Evolutionary conservation across 2,329 filamentous ascomycete genomes (phyloP).

Genomic region (Botryosphaeria dothidea): DNA sequence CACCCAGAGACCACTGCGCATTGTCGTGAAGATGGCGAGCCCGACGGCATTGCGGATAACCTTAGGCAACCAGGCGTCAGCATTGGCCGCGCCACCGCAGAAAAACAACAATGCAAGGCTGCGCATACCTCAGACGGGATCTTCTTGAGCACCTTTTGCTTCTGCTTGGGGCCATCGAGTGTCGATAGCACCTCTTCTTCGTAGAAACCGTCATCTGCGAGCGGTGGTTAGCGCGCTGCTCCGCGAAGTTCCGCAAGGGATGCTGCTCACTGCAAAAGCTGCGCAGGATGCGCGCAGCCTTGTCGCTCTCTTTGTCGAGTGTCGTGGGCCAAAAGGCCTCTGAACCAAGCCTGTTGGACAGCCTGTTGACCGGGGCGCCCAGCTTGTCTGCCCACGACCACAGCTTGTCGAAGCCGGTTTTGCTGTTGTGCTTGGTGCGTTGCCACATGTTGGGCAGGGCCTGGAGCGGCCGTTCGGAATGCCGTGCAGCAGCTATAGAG

Average conservation of each 20-base stretch:
- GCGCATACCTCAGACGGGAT: constrained; percentile 66
- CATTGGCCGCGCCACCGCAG: background rate
- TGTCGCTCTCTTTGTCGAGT: constrained; percentile 86
- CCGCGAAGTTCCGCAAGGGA: background rate
- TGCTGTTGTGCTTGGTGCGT: constrained; percentile 55
- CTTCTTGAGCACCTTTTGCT: constrained; percentile 71
- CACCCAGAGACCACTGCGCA: constrained; percentile 90
- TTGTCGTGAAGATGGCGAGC: constrained; percentile 90
- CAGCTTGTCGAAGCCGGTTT: constrained; percentile 73
- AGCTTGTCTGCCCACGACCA: constrained; percentile 69
- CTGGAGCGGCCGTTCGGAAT: constrained; percentile 4
- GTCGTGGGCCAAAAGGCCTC: constrained; percentile 86
- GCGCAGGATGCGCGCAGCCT: constrained; percentile 83
- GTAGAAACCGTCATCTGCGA: constrained; percentile 67
- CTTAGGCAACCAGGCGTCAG: constrained; percentile 31
- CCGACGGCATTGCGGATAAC: constrained; percentile 89
- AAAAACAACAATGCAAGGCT: background rate
- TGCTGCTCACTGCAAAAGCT: constrained; percentile 77
- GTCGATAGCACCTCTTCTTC: constrained; percentile 53
- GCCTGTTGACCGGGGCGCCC: constrained; percentile 73
- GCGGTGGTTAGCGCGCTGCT: constrained; percentile 23
- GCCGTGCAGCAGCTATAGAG: constrained; percentile 2
- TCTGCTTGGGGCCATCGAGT: constrained; percentile 56
- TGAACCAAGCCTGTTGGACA: constrained; percentile 78
- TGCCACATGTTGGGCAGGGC: constrained; percentile 47